Conservation (phyloP, 208 protist genomes). For the Trypanosoma cruzi region DNA sequence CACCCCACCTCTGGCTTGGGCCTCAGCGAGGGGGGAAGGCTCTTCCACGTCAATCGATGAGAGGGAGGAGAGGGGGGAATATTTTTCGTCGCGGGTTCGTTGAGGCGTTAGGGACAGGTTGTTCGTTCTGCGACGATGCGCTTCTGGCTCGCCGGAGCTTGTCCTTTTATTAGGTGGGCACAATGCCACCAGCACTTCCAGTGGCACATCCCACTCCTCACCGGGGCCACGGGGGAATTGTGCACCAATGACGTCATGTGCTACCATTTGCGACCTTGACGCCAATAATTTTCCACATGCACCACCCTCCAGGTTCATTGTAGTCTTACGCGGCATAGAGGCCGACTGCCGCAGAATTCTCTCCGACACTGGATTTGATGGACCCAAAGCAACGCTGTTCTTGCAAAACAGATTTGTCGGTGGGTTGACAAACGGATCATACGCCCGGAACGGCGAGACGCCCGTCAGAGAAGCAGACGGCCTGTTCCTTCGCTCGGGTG, state of each 20-base stretch:
- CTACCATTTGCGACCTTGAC: not conserved
- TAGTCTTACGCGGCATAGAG: conserved; percentile 1
- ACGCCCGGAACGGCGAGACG: conserved; percentile 16
- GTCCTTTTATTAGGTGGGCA: conserved; percentile 5
- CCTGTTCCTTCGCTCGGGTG: conserved; percentile 8
- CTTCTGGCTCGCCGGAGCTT: not conserved
- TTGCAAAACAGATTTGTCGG: conserved; percentile 14
- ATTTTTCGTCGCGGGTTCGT: not conserved
- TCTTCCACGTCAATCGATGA: conserved; percentile 8
- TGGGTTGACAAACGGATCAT: conserved; percentile 24
- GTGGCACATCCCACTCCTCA: conserved; percentile 58
- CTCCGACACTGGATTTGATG: not conserved
- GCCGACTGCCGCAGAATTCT: not conserved
- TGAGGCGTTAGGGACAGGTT: not conserved
- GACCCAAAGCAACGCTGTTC: not conserved
- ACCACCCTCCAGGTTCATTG: not conserved
- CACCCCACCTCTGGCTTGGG: not conserved
- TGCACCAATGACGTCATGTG: conserved; percentile 32
- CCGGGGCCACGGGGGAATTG: conserved; percentile 60
- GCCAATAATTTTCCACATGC: not conserved
- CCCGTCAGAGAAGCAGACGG: not conserved
- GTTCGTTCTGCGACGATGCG: not conserved
- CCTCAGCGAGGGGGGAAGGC: not conserved
- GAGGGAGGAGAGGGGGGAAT: conserved; percentile 10
- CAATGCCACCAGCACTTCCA: conserved; percentile 48